Base-by-base conservation (phyloP, 495 filamentous ascomycete genomes). In the Durotheca rogersii region DNA sequence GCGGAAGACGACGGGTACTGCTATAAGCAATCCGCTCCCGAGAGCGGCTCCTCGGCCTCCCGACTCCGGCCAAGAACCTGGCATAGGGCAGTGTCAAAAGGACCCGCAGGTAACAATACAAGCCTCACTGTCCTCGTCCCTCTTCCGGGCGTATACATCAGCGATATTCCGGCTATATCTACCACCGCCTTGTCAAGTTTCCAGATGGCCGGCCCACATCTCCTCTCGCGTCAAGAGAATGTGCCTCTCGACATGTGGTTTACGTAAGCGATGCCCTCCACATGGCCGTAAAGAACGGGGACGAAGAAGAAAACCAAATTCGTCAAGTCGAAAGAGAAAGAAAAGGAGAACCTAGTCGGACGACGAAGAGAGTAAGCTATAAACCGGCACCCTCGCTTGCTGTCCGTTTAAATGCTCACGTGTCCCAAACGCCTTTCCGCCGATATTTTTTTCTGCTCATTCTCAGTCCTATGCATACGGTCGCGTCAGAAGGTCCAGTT, bases 401-500 rank as follows among this genome's bases (percentile, higher is more conserved):
- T 59, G 30, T 50, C 56, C 46, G 17, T 47, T 59, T 50, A 63
- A 60, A 60, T 53, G 51, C 48, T 55, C 30, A 30, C 25, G 48
- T 50, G 47, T 45, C 42, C 53, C 37, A 6, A 43, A 51, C 49
- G 40, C 56, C 53, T 53, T 41, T 30, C 53, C 43, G 14, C 53
- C 47, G 18, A 34, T 15, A 9, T 18, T 20, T 46, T 44, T 43
- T 56, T n/a, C n/a, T n/a, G n/a, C 18, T 38, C 43, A 7, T 50
- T 37, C 27, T 53, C 39, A 11, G 9, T 7, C 20, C 10, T 36
- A 1, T 47, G 47, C 47, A 42, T 54, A 59, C 50, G 31, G n/a
- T 35, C 48, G 33, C 20, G 20, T 69, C 52, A 72, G 29, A 74
- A 72, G 2, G 65, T 64, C 37, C 71, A 45, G 11, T 60, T 56